Evolutionary conservation across 2,329 filamentous ascomycete species (phyloP), one percentile per base, ranked within the genome.

Genomic region (Tolypocladium sp.): DNA sequence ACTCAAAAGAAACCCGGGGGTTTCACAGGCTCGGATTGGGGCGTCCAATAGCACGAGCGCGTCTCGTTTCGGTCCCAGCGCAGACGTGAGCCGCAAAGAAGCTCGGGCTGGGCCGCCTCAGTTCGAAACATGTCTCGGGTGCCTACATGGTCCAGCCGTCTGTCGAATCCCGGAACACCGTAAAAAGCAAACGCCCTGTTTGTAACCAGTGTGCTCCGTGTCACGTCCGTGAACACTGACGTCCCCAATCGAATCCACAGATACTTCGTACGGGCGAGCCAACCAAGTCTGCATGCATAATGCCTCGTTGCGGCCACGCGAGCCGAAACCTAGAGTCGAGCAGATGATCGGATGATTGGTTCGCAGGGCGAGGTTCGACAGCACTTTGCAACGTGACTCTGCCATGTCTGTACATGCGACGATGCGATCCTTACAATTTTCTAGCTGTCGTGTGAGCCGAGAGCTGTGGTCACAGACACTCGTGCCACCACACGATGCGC

Each of bases 51-150:
- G 40, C 55, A n/a, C 40, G 25, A 9, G 40, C 15, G 40, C 40
- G 5, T 15, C 27, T 25, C 27, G 42, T 57, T 52, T 58, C 46
- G 40, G 22, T 42, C 27, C 22, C 20, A 44, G 38, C 54, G n/a
- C 53, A 40, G 20, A 17, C 7, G 20, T 55, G 25, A 40, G 25
- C 37, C 30, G 49, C 49, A 22, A 30, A 53, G 49, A 27, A 30
- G 53, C 53, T 54, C 53, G 53, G 53, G 53, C 49, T 53, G 49
- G 57, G 33, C 46, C 22, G 57, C 38, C n/a, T 20, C 46, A 53
- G 27, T 27, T 54, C 57, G 57, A 37, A 54, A 58, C 57, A 44
- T 58, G 57, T 58, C 57, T 54, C 57, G 49, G 57, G 30, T 44
- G 38, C n/a, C 57, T n/a, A 20, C 55, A 33, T 56, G 8, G 37